phyloP scores from a whole-genome alignment of 352 stramenopile genomes.

The Globisporangium radiosum region DNA sequence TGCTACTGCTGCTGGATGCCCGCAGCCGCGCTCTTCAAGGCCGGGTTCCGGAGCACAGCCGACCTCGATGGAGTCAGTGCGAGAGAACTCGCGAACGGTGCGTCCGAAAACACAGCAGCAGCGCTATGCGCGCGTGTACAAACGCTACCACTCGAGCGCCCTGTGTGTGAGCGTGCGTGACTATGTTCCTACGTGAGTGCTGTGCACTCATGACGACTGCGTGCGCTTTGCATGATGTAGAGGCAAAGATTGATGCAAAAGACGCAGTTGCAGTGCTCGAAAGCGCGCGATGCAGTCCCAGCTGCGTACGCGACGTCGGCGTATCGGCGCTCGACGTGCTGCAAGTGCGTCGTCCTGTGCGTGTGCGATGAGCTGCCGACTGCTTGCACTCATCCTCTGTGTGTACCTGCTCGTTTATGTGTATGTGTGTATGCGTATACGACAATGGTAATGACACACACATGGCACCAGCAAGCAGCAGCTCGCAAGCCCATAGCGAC shows the following conservation, averaged over 20 bases:
- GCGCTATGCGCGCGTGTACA: not conserved
- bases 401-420: too few relatives aligned
- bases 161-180: not conserved
- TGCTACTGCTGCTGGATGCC: too few relatives aligned
- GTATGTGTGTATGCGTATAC: too few relatives aligned
- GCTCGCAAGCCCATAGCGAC: slow-evolving; percentile 31
- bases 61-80: slow-evolving; percentile 44
- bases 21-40: slow-evolving; percentile 48
- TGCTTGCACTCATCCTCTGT: too few relatives aligned
- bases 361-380: too few relatives aligned
- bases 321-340: slow-evolving; percentile 38
- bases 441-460: too few relatives aligned
- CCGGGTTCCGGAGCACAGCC: slow-evolving; percentile 50
- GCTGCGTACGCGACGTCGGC: slow-evolving; percentile 5
- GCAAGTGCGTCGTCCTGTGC: slow-evolving; percentile 17
- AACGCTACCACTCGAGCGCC: too few relatives aligned
- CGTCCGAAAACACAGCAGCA: not conserved
- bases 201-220: too few relatives aligned
- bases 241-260: slow-evolving; percentile 31
- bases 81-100: slow-evolving; percentile 55
- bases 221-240: slow-evolving; percentile 8
- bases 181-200: too few relatives aligned
- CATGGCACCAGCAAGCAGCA: slow-evolving; percentile 19
- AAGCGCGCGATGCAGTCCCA: slow-evolving; percentile 3
- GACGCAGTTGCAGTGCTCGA: slow-evolving; percentile 30